phyloP scores from a whole-genome alignment of 768 basidiomycete genomes.

The Tephrocybe rancida region DNA sequence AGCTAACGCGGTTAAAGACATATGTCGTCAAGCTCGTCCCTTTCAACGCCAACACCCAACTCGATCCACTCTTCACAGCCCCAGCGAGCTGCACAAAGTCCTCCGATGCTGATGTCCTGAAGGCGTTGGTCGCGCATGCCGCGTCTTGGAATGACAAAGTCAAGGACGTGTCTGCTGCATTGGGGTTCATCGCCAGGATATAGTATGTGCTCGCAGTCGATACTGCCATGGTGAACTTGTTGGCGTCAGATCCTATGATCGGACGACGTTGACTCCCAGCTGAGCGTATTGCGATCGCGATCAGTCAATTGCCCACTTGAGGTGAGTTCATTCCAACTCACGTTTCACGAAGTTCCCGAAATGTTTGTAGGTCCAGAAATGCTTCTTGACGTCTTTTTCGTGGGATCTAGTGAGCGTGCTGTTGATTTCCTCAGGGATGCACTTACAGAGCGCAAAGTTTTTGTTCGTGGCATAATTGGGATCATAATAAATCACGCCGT shows the following conservation, averaged over 20 bases:
- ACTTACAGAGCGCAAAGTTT: constrained; percentile 37
- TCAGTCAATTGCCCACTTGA: too few species aligned
- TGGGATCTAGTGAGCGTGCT: neutral
- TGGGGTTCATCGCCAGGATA: constrained; percentile 38
- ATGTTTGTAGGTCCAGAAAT: constrained; percentile 42
- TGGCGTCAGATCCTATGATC: constrained; percentile 33
- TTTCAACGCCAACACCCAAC: constrained; percentile 31
- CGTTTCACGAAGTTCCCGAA: constrained; percentile 44
- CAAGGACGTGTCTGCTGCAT: constrained; percentile 26
- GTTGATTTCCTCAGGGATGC: neutral
- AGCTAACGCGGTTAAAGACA: constrained; percentile 29
- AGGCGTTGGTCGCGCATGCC: constrained; percentile 28
- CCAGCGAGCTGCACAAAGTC: constrained; percentile 33
- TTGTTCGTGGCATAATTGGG: constrained; percentile 36
- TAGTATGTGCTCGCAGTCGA: constrained; percentile 28
- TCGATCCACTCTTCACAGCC: constrained; percentile 23
- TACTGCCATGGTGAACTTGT: constrained; percentile 32
- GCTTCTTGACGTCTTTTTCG: constrained; percentile 34
- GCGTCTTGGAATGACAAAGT: constrained; percentile 35
- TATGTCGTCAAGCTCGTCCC: constrained; percentile 38
- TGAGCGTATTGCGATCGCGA: constrained; percentile 6
- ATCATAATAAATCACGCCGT: constrained; percentile 36
- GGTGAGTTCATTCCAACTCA: constrained; percentile 16
- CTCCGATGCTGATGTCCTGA: constrained; percentile 34
- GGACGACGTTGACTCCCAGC: constrained; percentile 38